Conservation (phyloP, 148 eudicot genomes). For the Cornus suecica region DNA sequence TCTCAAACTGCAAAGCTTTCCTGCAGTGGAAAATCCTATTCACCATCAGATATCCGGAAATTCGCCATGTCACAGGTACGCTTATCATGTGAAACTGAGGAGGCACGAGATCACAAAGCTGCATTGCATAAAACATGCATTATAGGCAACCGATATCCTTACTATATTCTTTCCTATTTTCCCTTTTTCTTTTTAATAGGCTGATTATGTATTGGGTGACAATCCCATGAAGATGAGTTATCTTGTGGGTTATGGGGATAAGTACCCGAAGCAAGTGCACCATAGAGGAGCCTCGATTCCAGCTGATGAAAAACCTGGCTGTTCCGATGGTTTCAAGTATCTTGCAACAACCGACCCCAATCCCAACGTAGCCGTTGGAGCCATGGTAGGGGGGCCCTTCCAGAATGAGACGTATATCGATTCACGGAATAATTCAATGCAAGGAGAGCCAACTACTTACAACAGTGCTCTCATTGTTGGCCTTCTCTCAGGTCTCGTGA, state of each 20-base stretch:
- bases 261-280: conserved; percentile 75
- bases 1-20: conserved; percentile 52
- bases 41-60: conserved; percentile 64
- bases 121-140: background rate
- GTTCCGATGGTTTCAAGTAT: conserved; percentile 64
- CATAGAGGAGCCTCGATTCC: conserved; percentile 97
- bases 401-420: conserved; percentile 65
- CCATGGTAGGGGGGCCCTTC: conserved; percentile 83
- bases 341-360: conserved; percentile 58
- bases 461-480: conserved; percentile 77
- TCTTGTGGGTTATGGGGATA: conserved; percentile 85
- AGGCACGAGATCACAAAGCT: background rate
- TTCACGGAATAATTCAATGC: conserved; percentile 80
- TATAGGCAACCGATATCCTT: background rate
- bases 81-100: background rate
- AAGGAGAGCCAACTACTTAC: conserved; percentile 83
- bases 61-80: conserved; percentile 84
- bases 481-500: conserved; percentile 77
- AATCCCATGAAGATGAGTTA: conserved; percentile 82
- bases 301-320: conserved; percentile 43
- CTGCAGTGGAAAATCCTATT: conserved; percentile 51
- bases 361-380: conserved; percentile 81
- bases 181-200: conserved; percentile 28
- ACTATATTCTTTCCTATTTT: background rate
- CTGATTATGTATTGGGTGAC: conserved; percentile 75